Base-by-base conservation (phyloP, 257 asterid genomes). In the Parsonsia alboflavescens region DNA sequence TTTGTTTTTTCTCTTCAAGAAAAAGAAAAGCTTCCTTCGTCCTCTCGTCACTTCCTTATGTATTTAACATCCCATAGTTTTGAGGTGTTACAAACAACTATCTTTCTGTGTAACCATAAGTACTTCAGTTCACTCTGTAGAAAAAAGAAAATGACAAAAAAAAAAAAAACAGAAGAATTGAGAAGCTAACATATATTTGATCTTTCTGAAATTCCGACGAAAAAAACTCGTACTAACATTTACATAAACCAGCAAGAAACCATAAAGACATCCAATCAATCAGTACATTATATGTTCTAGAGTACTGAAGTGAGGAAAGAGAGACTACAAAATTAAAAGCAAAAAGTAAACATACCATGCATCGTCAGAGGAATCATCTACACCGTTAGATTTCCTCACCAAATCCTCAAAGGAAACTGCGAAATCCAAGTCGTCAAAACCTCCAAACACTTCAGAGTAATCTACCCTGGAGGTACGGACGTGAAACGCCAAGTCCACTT, bases 371-470 rank as follows among this genome's bases (percentile, higher is more conserved):
- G 96, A 84, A 78, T 84, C 87, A 70, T 86, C 84, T 0, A 87
- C 88, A 36, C 86, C 87, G 52, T 80, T 75, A 74, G 86, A 85
- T 68, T 81, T 84, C 19, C 83, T 80, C 52, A 85, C 75, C 75
- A 91, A 83, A 78, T 89, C 97, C 72, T 90, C 88, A 73, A 79
- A 83, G 68, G 91, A 88, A 74, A 83, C 64, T 70, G 89, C 84
- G 69, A 79, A 83, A 76, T 81, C 86, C 22, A 80, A 76, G 48
- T 86, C 91, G 71, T 75, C 72, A 67, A 72, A 76, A 42, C 80
- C 84, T 36, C 89, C 93, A 75, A 94, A 94, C 66, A 94, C 87
- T 77, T 92, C 91, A n/a, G 86, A 66, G 72, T 92, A 94, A 79
- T 89, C 93, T n/a, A 86, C 83, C 78, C 71, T 59, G 80, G 87